Percentiles rank a stretch among this genome's conserved stretches.
phyloP scores from a whole-genome alignment of 2,329 filamentous ascomycete genomes.

The Colletotrichum sojae region DNA sequence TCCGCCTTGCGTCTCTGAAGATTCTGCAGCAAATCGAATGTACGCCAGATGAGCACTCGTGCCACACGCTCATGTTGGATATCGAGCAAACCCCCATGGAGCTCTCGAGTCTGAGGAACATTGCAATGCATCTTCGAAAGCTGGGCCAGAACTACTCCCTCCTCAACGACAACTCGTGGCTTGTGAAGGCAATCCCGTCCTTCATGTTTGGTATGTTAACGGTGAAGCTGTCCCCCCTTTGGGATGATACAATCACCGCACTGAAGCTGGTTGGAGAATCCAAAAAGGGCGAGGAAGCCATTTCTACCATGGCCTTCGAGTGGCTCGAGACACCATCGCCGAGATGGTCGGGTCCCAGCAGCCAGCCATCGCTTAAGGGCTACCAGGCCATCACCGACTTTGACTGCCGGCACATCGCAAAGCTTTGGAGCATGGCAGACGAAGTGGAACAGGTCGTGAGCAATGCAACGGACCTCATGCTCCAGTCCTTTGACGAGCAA shows the following conservation, averaged over 20 bases:
- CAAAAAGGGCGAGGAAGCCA: slow-evolving; percentile 78
- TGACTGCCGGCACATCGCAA: slow-evolving; percentile 83
- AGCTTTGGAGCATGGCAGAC: slow-evolving; percentile 67
- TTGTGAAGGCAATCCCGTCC: slow-evolving; percentile 80
- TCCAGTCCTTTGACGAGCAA: slow-evolving; percentile 73
- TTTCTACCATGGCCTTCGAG: slow-evolving; percentile 80
- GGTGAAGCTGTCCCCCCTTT: slow-evolving; percentile 85
- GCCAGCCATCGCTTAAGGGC: slow-evolving; percentile 49
- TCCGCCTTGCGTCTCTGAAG: slow-evolving; percentile 81
- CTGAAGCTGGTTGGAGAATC: slow-evolving; percentile 81
- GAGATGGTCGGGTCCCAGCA: slow-evolving; percentile 63
- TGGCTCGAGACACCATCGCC: slow-evolving; percentile 79
- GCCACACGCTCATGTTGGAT: slow-evolving; percentile 77
- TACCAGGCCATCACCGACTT: slow-evolving; percentile 76
- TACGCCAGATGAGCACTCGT: slow-evolving; percentile 63
- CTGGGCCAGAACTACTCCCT: slow-evolving; percentile 76
- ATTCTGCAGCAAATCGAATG: slow-evolving; percentile 75
- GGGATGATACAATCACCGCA: slow-evolving; percentile 85
- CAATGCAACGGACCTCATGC: slow-evolving; percentile 70
- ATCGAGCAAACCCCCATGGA: slow-evolving; percentile 86
- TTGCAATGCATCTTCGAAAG: slow-evolving; percentile 89
- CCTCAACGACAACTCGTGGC: slow-evolving; percentile 72
- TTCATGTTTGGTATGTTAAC: slow-evolving; percentile 94
- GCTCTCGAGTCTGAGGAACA: slow-evolving; percentile 80
- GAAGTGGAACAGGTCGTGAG: slow-evolving; percentile 67